These are phyloP conservation scores for Speleostelium caveatum DNA, from an alignment of 78 protist genomes.

Conservation along the genomic window DNA sequence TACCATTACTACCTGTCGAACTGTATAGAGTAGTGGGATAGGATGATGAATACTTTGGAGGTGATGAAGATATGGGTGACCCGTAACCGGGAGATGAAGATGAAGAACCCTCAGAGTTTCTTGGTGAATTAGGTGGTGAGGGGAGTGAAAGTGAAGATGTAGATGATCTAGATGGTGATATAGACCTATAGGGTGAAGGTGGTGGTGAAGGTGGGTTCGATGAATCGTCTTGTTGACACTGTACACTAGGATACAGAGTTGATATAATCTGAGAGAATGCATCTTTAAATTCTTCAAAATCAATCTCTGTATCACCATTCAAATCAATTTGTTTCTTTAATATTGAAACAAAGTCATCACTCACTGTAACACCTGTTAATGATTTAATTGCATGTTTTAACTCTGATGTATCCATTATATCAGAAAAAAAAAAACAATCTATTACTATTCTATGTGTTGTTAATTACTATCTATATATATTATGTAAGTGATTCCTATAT, in stretches of 20 bases:
- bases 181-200: slow-evolving; percentile 24
- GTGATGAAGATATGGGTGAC: slow-evolving; percentile 61
- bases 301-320: slow-evolving; percentile 70
- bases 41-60: slow-evolving; percentile 27
- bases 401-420: slow-evolving; percentile 31
- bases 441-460: background rate
- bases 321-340: slow-evolving; percentile 45
- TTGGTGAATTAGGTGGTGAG: slow-evolving; percentile 72
- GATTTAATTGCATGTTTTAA: slow-evolving; percentile 65
- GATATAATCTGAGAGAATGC: slow-evolving; percentile 36
- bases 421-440: background rate
- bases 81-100: slow-evolving; percentile 16
- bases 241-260: slow-evolving; percentile 38
- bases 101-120: slow-evolving; percentile 25
- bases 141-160: slow-evolving; percentile 7
- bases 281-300: slow-evolving; percentile 65
- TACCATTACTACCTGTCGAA: background rate
- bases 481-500: background rate
- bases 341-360: slow-evolving; percentile 68
- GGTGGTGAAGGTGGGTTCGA: slow-evolving; percentile 53
- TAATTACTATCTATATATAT: background rate
- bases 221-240: background rate
- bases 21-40: background rate
- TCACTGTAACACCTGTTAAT: slow-evolving; percentile 57
- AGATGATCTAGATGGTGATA: slow-evolving; percentile 9